These are phyloP conservation scores for Crepidotus variabilis DNA, from an alignment of 768 basidiomycete species.

Conservation along the genomic window DNA sequence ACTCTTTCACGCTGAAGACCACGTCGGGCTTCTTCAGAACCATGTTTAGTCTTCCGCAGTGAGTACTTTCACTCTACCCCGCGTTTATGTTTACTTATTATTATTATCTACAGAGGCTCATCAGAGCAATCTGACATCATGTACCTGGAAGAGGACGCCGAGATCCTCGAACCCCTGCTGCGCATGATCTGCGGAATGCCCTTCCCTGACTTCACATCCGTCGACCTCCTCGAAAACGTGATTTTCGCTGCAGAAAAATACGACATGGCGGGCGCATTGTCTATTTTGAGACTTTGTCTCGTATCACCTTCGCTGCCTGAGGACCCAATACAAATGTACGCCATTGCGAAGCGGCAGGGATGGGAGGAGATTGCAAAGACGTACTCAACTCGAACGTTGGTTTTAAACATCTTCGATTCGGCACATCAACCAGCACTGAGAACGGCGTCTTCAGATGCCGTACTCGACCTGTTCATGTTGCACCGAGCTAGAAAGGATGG, in stretches of 20 bases:
- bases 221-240: conserved; percentile 53
- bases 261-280: conserved; percentile 63
- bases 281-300: conserved; percentile 55
- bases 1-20: conserved; percentile 55
- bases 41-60: conserved; percentile 57
- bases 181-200: conserved; percentile 61
- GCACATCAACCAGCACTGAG: conserved; percentile 40
- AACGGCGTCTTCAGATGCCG: conserved; percentile 45
- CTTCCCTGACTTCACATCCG: conserved; percentile 42
- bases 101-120: conserved; percentile 1
- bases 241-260: conserved; percentile 66
- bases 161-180: conserved; percentile 51
- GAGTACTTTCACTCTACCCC: conserved; percentile 1
- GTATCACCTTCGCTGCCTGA: conserved; percentile 47
- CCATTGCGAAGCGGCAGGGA: conserved; percentile 51
- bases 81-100: neutral
- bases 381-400: conserved; percentile 54
- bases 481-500: conserved; percentile 50
- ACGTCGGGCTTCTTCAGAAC: conserved; percentile 64
- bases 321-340: conserved; percentile 51
- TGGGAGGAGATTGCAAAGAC: conserved; percentile 55
- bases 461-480: conserved; percentile 51
- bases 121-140: conserved; percentile 28
- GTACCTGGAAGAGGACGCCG: conserved; percentile 53
- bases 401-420: conserved; percentile 45